phyloP scores from a whole-genome alignment of 2,329 filamentous ascomycete species.

The Aspergillus ochraceus region DNA sequence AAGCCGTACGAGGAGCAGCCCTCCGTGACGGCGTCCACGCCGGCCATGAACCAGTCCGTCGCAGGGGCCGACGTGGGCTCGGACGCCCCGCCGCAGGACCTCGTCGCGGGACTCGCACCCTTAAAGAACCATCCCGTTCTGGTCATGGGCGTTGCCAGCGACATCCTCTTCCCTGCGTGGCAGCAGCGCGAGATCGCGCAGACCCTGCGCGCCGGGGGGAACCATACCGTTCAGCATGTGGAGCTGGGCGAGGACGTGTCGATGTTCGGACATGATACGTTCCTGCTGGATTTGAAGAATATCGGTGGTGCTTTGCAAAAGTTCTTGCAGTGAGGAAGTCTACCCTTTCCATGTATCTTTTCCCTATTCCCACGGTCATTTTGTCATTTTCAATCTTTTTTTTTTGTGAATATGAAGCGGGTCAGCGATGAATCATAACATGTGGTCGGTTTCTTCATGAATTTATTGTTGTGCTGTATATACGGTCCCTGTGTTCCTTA shows the following conservation, averaged over 20 bases:
- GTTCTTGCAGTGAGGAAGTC: conserved; percentile 64
- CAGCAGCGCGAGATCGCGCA: conserved; percentile 94
- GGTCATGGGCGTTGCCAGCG: conserved; percentile 90
- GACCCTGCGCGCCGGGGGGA: conserved; percentile 74
- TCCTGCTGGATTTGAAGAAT: conserved; percentile 86
- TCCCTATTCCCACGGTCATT: background rate
- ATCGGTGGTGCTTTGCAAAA: conserved; percentile 79
- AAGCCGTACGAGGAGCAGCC: conserved; percentile 83
- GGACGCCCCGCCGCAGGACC: conserved; percentile 68
- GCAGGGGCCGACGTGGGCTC: conserved; percentile 18
- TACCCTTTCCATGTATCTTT: background rate
- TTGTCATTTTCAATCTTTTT: background rate
- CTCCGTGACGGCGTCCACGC: conserved; percentile 47
- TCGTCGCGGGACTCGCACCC: conserved; percentile 71
- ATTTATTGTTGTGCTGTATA: background rate
- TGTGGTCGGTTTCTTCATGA: background rate
- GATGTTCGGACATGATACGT: conserved; percentile 95
- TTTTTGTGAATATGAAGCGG: background rate
- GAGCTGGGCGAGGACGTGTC: conserved; percentile 94
- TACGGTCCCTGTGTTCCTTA: background rate
- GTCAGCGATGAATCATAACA: background rate
- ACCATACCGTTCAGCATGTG: conserved; percentile 77
- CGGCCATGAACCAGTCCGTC: conserved; percentile 33
- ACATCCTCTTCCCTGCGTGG: conserved; percentile 97
- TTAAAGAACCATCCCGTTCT: conserved; percentile 77